These are phyloP conservation scores for Ascochyta viciae-villosae DNA, from an alignment of 2,329 filamentous ascomycete species.

Conservation along the genomic window DNA sequence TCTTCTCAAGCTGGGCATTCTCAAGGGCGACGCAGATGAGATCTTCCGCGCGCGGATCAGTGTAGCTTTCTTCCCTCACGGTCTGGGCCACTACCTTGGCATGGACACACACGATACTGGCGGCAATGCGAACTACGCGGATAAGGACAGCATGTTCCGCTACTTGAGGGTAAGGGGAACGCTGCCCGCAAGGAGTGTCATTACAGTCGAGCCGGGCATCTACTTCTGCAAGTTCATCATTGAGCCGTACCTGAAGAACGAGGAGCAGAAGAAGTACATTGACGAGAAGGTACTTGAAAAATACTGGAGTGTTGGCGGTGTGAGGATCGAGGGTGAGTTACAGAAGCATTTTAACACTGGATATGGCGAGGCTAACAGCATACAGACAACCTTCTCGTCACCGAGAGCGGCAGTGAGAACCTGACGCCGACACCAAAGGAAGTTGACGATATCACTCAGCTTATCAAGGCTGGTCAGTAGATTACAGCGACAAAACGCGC, in stretches of 20 bases:
- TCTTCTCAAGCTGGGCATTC: slow-evolving; percentile 75
- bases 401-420: slow-evolving; percentile 79
- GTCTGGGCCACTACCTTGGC: slow-evolving; percentile 59
- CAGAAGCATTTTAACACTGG: neutral
- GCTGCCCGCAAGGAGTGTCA: slow-evolving; percentile 79
- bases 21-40: slow-evolving; percentile 64
- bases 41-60: slow-evolving; percentile 55
- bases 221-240: slow-evolving; percentile 80
- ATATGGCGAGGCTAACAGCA: slow-evolving; percentile 11
- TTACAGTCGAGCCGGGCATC: slow-evolving; percentile 93
- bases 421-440: slow-evolving; percentile 81
- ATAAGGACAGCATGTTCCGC: slow-evolving; percentile 82
- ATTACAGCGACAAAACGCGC: neutral
- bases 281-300: slow-evolving; percentile 68
- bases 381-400: slow-evolving; percentile 80
- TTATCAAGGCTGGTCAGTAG: slow-evolving; percentile 54
- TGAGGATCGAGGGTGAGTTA: slow-evolving; percentile 75
- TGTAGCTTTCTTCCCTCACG: slow-evolving; percentile 60
- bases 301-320: slow-evolving; percentile 83
- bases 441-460: slow-evolving; percentile 68
- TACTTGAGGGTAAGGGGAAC: slow-evolving; percentile 82
- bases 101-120: slow-evolving; percentile 62
- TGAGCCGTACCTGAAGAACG: slow-evolving; percentile 70
- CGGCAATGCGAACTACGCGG: slow-evolving; percentile 60
- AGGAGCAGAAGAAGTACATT: slow-evolving; percentile 68